Conservation (phyloP, 2,329 filamentous ascomycete genomes). For the Chrysoporthe puriensis region DNA sequence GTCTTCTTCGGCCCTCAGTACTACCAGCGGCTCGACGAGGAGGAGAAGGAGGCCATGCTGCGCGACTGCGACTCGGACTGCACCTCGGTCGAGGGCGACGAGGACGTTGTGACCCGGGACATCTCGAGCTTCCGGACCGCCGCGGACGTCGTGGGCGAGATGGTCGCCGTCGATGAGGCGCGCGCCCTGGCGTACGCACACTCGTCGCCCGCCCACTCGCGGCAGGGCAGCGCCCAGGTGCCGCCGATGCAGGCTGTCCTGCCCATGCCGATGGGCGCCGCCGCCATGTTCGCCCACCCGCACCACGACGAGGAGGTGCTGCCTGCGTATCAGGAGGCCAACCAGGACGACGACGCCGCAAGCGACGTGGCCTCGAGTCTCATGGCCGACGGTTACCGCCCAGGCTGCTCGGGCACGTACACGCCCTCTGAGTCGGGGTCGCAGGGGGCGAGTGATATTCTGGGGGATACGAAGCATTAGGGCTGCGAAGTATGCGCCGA, state of each 20-base stretch:
- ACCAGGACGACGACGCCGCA: conserved; percentile 30
- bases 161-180: conserved; percentile 50
- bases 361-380: conserved; percentile 39
- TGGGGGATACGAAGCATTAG: conserved; percentile 34
- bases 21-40: conserved; percentile 34
- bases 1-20: conserved; percentile 27
- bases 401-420: conserved; percentile 36
- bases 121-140: conserved; percentile 52
- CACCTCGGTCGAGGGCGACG: conserved; percentile 34
- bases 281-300: conserved; percentile 39
- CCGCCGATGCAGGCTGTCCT: conserved; percentile 16
- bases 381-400: conserved; percentile 49
- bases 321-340: conserved; percentile 46
- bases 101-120: conserved; percentile 53
- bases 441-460: conserved; percentile 29
- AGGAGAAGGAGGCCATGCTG: conserved; percentile 44
- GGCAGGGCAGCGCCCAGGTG: conserved; percentile 9
- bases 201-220: conserved; percentile 1
- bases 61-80: conserved; percentile 26
- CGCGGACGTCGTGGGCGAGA: conserved; percentile 49
- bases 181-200: conserved; percentile 18
- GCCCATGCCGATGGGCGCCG: conserved; percentile 20
- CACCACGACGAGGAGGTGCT: conserved; percentile 41
- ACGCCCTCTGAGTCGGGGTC: conserved; percentile 32
- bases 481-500: not conserved